Base-by-base conservation (phyloP, 2,329 filamentous ascomycete species). In the Penicillium sp. region DNA sequence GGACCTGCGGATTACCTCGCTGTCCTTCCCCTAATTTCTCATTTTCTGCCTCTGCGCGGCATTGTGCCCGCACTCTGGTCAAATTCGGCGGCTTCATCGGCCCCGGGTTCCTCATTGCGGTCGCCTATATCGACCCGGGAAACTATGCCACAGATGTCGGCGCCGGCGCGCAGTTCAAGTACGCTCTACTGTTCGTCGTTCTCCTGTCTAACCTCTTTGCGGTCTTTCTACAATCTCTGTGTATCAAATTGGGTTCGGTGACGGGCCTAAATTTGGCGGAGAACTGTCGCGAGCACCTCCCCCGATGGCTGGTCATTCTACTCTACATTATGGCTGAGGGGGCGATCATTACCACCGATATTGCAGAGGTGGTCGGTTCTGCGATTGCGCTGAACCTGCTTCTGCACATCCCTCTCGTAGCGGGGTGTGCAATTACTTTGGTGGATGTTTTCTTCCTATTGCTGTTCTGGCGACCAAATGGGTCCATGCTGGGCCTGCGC, bases 301-400 rank as follows among this genome's bases (percentile, higher is more conserved):
- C 89, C 1, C 80, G 79, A 66, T 91, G 88, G 89, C 72, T 91
- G 59, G 89, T 88, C 64, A 82, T 84, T 49, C 70, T 81, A 19
- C 78, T 91, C 3, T 91, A 91, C 69, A 73, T 82, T 22, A 79
- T 91, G 65, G 85, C 88, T 1, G 89, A 91, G 73, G 78, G 83
- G 4, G 88, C 89, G 62, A 91, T 91, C 60, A 87, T 91, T 57
- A 89, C 89, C 0, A 91, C 89, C 0, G 89, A 91, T 72, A 86
- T 91, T 65, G 88, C 88, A 60, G 88, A 91, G 77, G 84, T 86
- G 56, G 82, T 86, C 66, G 84, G 84, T 45, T 84, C 83, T 9
- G 84, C 84, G 9, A 86, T 86, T 65, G 82, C 84, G 24, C 73
- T 86, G 45, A 85, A 86, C 63, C 76, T 86, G 9, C 78, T 86